Evolutionary conservation across 225 moss, liverwort and hornwort genomes (phyloP).

Genomic region (Marchantia polymorpha): DNA sequence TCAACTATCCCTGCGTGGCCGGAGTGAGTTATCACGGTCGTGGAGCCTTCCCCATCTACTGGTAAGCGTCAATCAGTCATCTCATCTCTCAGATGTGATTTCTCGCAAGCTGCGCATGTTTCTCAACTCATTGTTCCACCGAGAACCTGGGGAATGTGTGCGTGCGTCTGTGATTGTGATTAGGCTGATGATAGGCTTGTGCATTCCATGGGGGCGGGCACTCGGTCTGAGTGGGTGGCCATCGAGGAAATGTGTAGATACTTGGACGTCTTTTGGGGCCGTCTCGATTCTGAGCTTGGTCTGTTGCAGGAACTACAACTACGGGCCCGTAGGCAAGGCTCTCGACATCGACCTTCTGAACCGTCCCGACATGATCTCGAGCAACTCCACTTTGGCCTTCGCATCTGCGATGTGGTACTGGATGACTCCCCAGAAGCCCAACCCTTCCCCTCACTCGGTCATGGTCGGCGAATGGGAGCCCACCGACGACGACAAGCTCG

Average conservation of each 20-base stretch:
- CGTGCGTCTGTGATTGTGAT: not conserved
- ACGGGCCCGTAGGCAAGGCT: constrained; percentile 64
- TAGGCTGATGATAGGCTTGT: not conserved
- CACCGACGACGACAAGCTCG: constrained; percentile 31
- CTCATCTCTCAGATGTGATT: not conserved
- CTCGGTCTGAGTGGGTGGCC: not conserved
- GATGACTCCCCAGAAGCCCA: constrained; percentile 70
- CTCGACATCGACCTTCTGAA: constrained; percentile 49
- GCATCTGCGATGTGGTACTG: constrained; percentile 72
- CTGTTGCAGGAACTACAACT: constrained; percentile 69
- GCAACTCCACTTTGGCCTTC: constrained; percentile 80
- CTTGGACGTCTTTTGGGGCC: not conserved
- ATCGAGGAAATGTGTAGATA: not conserved
- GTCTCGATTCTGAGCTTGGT: not conserved
- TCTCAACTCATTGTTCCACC: not conserved
- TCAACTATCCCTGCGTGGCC: constrained; percentile 58
- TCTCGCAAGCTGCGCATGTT: not conserved
- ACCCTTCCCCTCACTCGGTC: constrained; percentile 81
- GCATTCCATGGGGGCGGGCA: not conserved
- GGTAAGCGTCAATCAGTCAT: constrained; percentile 27
- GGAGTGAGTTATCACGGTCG: constrained; percentile 85
- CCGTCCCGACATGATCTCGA: constrained; percentile 54
- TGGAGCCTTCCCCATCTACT: constrained; percentile 67
- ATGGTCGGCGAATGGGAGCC: constrained; percentile 70
- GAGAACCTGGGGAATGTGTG: not conserved